These are phyloP conservation scores for Ogataea salicorniae DNA, from an alignment of 805 yeast genomes.

Conservation along the genomic window DNA sequence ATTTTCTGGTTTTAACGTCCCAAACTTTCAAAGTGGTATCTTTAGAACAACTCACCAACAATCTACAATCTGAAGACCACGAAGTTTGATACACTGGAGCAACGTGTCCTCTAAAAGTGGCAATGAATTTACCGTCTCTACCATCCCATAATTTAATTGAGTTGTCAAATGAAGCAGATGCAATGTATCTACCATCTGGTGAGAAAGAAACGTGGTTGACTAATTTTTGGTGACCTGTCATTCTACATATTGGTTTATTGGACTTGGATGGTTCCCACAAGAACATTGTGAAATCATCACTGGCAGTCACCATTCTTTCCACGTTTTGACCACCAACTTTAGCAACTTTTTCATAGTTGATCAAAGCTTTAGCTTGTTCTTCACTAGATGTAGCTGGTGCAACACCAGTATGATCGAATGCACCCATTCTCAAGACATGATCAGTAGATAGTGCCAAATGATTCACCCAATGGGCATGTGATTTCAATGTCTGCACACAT, in stretches of 20 bases:
- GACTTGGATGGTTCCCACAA: slow-evolving; percentile 88
- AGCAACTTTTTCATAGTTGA: slow-evolving; percentile 59
- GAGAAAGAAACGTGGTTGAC: slow-evolving; percentile 95
- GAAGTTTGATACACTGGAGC: slow-evolving; percentile 97
- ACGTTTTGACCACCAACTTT: slow-evolving; percentile 46
- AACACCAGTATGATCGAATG: slow-evolving; percentile 68
- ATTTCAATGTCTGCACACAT: slow-evolving; percentile 69
- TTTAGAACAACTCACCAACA: slow-evolving; percentile 88
- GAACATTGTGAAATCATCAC: slow-evolving; percentile 97
- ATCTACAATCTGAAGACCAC: slow-evolving; percentile 93
- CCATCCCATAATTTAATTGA: slow-evolving; percentile 97
- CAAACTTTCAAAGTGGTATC: slow-evolving; percentile 95
- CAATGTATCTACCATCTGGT: slow-evolving; percentile 89
- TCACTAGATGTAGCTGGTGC: slow-evolving; percentile 40
- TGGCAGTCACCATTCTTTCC: slow-evolving; percentile 89
- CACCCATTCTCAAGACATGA: slow-evolving; percentile 79
- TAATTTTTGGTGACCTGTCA: slow-evolving; percentile 97
- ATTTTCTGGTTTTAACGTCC: slow-evolving; percentile 84
- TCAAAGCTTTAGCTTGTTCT: slow-evolving; percentile 49
- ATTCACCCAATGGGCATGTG: slow-evolving; percentile 98
- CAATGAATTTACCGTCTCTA: slow-evolving; percentile 77
- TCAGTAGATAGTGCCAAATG: slow-evolving; percentile 91
- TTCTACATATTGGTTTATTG: slow-evolving; percentile 79
- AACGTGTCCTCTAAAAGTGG: slow-evolving; percentile 94
- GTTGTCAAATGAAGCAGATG: slow-evolving; percentile 92